Evolutionary conservation across 768 basidiomycete genomes (phyloP).

Genomic region (Termitomyces sp.): DNA sequence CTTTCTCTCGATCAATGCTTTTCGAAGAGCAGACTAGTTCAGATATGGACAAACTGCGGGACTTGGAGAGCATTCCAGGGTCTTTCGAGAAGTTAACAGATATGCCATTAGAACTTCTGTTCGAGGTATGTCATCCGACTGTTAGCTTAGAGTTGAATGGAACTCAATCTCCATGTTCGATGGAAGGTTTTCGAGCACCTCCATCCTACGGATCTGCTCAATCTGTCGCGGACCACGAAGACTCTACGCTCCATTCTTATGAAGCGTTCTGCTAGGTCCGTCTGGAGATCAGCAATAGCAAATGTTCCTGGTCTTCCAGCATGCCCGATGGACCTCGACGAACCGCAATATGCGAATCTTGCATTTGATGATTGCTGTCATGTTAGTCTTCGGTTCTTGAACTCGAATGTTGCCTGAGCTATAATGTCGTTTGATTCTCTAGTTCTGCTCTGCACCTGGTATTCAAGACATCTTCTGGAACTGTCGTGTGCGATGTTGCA

Average conservation of each 20-base stretch:
- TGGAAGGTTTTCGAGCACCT: slow-evolving; percentile 42
- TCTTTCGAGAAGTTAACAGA: slow-evolving; percentile 11
- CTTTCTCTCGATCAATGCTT: slow-evolving; percentile 1
- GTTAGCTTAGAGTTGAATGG: neutral
- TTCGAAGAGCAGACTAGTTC: neutral
- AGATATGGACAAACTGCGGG: neutral
- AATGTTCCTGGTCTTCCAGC: slow-evolving; percentile 34
- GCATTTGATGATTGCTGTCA: slow-evolving; percentile 42
- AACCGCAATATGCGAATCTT: slow-evolving; percentile 43
- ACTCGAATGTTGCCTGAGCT: neutral
- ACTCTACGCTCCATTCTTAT: slow-evolving; percentile 38
- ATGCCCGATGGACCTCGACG: slow-evolving; percentile 42
- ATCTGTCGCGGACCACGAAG: slow-evolving; percentile 41
- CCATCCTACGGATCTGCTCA: slow-evolving; percentile 42
- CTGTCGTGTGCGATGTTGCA: slow-evolving; percentile 24
- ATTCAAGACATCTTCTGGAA: slow-evolving; percentile 22
- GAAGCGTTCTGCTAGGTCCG: slow-evolving; percentile 27
- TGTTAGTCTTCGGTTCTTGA: slow-evolving; percentile 26
- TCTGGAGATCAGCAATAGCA: slow-evolving; percentile 34
- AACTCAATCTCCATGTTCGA: neutral
- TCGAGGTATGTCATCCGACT: slow-evolving; percentile 22
- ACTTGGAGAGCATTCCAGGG: neutral
- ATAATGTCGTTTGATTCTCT: neutral
- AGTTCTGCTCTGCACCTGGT: slow-evolving; percentile 22
- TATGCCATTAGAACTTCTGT: slow-evolving; percentile 28